Conservation (phyloP, 2,329 filamentous ascomycete genomes). For the Eutypa lata region DNA sequence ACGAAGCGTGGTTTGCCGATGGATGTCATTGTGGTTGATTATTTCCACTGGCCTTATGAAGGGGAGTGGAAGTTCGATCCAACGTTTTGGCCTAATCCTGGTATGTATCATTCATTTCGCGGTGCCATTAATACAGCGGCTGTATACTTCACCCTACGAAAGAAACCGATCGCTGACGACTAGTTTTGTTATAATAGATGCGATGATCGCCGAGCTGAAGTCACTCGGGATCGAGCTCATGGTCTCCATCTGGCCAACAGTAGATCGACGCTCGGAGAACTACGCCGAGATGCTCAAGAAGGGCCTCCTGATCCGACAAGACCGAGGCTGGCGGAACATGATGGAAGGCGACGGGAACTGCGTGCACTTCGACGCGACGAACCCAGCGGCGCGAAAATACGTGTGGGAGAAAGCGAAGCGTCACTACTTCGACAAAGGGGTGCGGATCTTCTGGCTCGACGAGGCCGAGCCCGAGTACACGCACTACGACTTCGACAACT, state of each 20-base stretch:
- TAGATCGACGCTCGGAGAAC: constrained; percentile 57
- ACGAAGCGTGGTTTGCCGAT: constrained; percentile 51
- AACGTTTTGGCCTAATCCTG: constrained; percentile 62
- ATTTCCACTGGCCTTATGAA: constrained; percentile 65
- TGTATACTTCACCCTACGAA: no score
- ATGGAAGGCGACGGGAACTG: constrained; percentile 60
- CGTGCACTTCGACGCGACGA: constrained; percentile 62
- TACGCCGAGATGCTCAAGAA: constrained; percentile 59
- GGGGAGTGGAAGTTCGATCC: constrained; percentile 67
- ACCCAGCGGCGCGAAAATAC: constrained; percentile 54
- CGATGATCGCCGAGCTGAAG: constrained; percentile 61
- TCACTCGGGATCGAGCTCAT: constrained; percentile 61
- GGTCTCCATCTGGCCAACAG: constrained; percentile 68
- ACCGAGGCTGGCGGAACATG: constrained; percentile 55
- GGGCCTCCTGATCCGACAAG: constrained; percentile 57
- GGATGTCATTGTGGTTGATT: constrained; percentile 65
- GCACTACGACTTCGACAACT: constrained; percentile 65
- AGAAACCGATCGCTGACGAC: no score
- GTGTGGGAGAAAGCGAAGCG: constrained; percentile 57
- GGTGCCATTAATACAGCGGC: no score
- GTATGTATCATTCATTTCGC: constrained; percentile 24
- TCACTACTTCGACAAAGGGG: constrained; percentile 61
- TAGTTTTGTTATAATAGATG: no score
- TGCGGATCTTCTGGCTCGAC: constrained; percentile 66
- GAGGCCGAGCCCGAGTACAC: constrained; percentile 67